Conservation (phyloP, 2,329 filamentous ascomycete species). For the Monilinia polystroma region DNA sequence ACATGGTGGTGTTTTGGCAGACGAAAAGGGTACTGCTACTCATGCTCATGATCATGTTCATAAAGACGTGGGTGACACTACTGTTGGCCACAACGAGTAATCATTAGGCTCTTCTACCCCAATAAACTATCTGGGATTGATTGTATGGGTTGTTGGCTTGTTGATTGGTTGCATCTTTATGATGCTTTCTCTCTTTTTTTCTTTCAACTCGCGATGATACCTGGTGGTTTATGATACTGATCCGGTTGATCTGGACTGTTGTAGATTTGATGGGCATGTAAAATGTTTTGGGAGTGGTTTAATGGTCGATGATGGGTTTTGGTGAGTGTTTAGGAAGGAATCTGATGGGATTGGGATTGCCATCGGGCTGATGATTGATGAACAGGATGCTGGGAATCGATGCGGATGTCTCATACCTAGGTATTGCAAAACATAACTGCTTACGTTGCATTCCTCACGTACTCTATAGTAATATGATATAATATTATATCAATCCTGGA, state of each 20-base stretch:
- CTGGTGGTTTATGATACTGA: background rate
- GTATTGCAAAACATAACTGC: background rate
- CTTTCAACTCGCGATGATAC: background rate
- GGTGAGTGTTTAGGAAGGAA: background rate
- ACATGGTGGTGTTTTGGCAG: constrained; percentile 1
- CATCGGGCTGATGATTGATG: background rate
- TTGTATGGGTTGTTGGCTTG: background rate
- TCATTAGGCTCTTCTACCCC: background rate
- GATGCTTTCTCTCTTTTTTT: background rate
- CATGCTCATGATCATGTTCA: background rate
- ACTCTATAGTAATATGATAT: background rate
- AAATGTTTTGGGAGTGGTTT: background rate
- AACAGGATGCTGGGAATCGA: background rate
- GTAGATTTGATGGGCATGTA: background rate
- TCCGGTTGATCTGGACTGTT: background rate
- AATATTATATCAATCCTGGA: background rate
- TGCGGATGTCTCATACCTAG: constrained; percentile 1
- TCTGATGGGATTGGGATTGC: background rate
- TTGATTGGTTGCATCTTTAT: background rate
- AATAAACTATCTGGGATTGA: background rate
- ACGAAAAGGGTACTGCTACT: background rate
- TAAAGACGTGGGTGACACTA: background rate
- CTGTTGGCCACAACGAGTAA: background rate
- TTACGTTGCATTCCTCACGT: background rate
- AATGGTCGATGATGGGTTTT: background rate